Base-by-base conservation (phyloP, 192 early-diverging fungal genomes). In the Linnemannia zychae region DNA sequence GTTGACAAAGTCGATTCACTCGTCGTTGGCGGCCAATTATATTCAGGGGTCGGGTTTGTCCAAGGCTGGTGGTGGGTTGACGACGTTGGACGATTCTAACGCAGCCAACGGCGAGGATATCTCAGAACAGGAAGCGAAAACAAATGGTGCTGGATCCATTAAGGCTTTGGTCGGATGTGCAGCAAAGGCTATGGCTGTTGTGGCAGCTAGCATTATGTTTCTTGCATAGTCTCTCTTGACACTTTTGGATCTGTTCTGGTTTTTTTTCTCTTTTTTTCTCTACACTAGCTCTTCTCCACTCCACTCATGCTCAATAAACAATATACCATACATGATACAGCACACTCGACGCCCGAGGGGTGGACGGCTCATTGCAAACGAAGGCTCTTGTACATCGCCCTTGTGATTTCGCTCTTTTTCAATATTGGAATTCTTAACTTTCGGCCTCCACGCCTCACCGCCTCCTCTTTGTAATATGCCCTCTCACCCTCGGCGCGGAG, bases 191-290 rank as follows among this genome's bases (percentile, higher is more conserved):
- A 70, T 84, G 76, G 82, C 67, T 5, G n/a, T 78, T 13, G 22
- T 84, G 31, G 72, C 72, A 4, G 22, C 74, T 31, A 60, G 63
- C 72, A 75, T 84, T 37, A 52, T 74, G 4, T 33, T 77, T 22
- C 20, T 84, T 46, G 82, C 82, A 78, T 78, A 78, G 31, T 47
- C n/a, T n/a, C n/a, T n/a, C n/a, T n/a, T n/a, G n/a, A n/a, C n/a
- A n/a, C n/a, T n/a, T n/a, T n/a, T n/a, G n/a, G n/a, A n/a, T n/a
- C n/a, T n/a, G n/a, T n/a, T n/a, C n/a, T n/a, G n/a, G n/a, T n/a
- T 47, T 70, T 47, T 40, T 17, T 37, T 24, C 9, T 15, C 12
- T 67, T 3, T 46, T 74, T 70, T 71, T 75, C 52, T 81, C 46
- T 40, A 24, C 24, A 46, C 38, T 17, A 15, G 4, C n/a, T 57